phyloP scores from a whole-genome alignment of 2,329 filamentous ascomycete species.

The Diplodia scrobiculata region DNA sequence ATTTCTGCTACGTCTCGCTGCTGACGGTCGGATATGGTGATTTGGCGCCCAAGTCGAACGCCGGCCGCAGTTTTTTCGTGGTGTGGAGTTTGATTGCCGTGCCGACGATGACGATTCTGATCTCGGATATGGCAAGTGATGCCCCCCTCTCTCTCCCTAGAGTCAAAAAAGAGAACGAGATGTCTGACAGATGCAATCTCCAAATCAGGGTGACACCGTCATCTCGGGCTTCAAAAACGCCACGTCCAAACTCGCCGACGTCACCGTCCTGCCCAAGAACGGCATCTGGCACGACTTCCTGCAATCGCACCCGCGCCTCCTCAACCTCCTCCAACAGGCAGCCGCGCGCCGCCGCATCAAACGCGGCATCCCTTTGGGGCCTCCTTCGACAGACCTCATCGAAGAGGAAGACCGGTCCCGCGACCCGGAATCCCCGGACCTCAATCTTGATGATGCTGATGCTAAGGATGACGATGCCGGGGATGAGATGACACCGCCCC shows the following conservation, averaged over 20 bases:
- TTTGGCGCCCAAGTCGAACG: slow-evolving; percentile 71
- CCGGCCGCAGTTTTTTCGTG: slow-evolving; percentile 85
- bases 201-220: slow-evolving; percentile 70
- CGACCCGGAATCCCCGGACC: background rate
- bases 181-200: background rate
- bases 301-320: slow-evolving; percentile 51
- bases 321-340: slow-evolving; percentile 40
- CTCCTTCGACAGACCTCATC: background rate
- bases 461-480: slow-evolving; percentile 3
- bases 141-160: too few relatives aligned
- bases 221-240: slow-evolving; percentile 66
- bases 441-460: background rate
- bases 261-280: slow-evolving; percentile 65
- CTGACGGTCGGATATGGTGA: slow-evolving; percentile 89
- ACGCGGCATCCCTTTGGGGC: slow-evolving; percentile 41
- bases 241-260: slow-evolving; percentile 63
- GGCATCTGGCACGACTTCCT: slow-evolving; percentile 59
- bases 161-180: background rate
- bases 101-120: slow-evolving; percentile 81
- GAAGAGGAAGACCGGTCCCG: slow-evolving; percentile 25
- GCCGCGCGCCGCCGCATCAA: slow-evolving; percentile 41
- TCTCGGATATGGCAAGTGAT: slow-evolving; percentile 34
- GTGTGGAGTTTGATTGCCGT: slow-evolving; percentile 86
- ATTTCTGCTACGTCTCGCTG: slow-evolving; percentile 82
- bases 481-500: background rate